Evolutionary conservation across 2,329 filamentous ascomycete genomes (phyloP).

Genomic region (Arachnopeziza araneosa): DNA sequence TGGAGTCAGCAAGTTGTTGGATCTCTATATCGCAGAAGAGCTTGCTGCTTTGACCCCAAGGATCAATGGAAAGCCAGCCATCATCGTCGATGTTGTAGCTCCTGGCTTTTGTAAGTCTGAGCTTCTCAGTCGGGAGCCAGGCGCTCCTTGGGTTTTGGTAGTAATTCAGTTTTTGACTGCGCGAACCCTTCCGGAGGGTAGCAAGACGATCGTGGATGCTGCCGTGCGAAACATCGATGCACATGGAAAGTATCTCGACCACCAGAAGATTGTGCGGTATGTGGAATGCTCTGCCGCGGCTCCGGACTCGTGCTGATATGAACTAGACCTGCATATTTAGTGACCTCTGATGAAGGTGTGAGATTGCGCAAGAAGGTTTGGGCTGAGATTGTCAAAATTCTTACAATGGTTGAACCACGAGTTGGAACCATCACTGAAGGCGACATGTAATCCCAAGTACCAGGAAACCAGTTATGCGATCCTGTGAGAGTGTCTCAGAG

Average conservation of each 20-base stretch:
- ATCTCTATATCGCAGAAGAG: constrained; percentile 17
- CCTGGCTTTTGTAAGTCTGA: constrained; percentile 29
- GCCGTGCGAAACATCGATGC: constrained; percentile 13
- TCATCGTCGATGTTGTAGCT: constrained; percentile 23
- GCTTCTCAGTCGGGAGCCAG: constrained; percentile 10
- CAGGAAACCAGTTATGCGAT: neutral
- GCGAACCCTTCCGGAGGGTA: constrained; percentile 20
- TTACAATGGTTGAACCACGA: neutral
- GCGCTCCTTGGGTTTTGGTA: constrained; percentile 1
- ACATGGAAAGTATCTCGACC: constrained; percentile 21
- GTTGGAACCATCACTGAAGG: neutral
- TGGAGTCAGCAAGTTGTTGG: constrained; percentile 25
- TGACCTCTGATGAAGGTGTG: neutral
- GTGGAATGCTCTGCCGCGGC: neutral
- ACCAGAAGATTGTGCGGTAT: constrained; percentile 9
- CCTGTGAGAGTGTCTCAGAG: too few relatives aligned
- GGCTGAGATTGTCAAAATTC: constrained; percentile 2
- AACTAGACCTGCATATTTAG: neutral
- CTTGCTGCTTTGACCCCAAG: constrained; percentile 12
- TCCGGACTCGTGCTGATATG: neutral
- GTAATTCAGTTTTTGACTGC: constrained; percentile 10
- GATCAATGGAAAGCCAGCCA: constrained; percentile 8
- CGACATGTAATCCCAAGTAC: neutral
- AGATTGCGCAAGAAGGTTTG: neutral
- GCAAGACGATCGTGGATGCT: constrained; percentile 22